phyloP scores from a whole-genome alignment of 257 asterid species.

The Solanum ossicruentum region DNA sequence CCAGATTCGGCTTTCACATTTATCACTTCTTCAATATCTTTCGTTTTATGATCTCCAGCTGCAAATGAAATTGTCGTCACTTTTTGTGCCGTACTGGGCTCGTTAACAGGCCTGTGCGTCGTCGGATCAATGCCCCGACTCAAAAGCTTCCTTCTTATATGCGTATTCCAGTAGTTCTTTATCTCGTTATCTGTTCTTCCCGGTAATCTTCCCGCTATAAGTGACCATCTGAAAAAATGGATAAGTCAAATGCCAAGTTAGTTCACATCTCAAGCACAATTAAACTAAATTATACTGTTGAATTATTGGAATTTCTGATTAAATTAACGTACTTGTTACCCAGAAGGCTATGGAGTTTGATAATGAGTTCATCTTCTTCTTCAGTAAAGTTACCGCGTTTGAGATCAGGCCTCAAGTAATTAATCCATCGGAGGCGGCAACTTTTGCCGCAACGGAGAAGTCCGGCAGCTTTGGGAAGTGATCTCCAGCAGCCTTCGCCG shows the following conservation, averaged over 20 bases:
- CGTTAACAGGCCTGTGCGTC: slow-evolving; percentile 50
- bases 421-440: slow-evolving; percentile 91
- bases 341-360: slow-evolving; percentile 82
- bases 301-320: too few relatives aligned
- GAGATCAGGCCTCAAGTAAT: slow-evolving; percentile 82
- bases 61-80: slow-evolving; percentile 39
- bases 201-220: slow-evolving; percentile 83
- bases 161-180: slow-evolving; percentile 90
- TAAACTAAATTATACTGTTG: not conserved
- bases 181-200: slow-evolving; percentile 94
- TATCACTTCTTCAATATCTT: not conserved
- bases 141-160: slow-evolving; percentile 65
- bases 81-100: not conserved
- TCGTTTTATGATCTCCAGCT: not conserved
- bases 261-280: not conserved
- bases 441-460: slow-evolving; percentile 94
- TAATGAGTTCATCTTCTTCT: slow-evolving; percentile 81
- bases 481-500: slow-evolving; percentile 97
- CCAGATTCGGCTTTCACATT: not conserved
- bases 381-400: slow-evolving; percentile 80
- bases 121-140: slow-evolving; percentile 79
- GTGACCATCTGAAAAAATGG: slow-evolving; percentile 52
- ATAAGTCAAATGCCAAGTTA: not conserved
- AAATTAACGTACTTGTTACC: slow-evolving; percentile 64
- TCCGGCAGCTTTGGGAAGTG: slow-evolving; percentile 93